Conservation (phyloP, 331 rosid genomes). For the Malus hybrid region DNA sequence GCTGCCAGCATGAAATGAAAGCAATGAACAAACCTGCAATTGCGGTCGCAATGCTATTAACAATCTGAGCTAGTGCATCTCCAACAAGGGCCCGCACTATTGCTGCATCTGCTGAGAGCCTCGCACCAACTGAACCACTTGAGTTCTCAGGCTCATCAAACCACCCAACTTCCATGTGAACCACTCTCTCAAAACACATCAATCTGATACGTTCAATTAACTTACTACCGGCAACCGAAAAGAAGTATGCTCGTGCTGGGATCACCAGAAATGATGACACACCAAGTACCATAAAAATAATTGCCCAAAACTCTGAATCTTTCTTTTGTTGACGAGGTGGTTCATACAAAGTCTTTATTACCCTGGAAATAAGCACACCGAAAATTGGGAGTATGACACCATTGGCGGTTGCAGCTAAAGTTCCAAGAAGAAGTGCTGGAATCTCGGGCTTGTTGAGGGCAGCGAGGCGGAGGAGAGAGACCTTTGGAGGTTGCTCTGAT, state of each 20-base stretch:
- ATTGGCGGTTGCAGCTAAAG: conserved; percentile 46
- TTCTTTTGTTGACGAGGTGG: conserved; percentile 47
- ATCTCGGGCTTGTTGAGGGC: conserved; percentile 91
- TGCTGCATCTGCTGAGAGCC: conserved; percentile 85
- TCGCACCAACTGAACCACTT: conserved; percentile 62
- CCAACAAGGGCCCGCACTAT: conserved; percentile 62
- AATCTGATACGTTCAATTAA: conserved; percentile 65
- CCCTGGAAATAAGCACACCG: conserved; percentile 55
- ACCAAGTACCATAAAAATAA: conserved; percentile 56
- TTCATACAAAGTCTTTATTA: conserved; percentile 59
- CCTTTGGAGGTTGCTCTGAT: conserved; percentile 32
- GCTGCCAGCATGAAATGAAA: conserved; percentile 55
- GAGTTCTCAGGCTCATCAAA: conserved; percentile 71
- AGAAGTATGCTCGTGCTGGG: conserved; percentile 56
- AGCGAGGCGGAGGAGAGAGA: conserved; percentile 65
- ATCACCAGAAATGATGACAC: conserved; percentile 32
- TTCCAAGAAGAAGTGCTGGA: conserved; percentile 60
- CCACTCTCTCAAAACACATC: conserved; percentile 71
- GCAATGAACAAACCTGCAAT: conserved; percentile 67
- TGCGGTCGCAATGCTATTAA: conserved; percentile 46
- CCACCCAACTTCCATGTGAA: conserved; percentile 77
- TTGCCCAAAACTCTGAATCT: conserved; percentile 72
- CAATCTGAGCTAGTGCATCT: conserved; percentile 49
- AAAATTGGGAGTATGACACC: conserved; percentile 68
- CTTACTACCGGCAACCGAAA: conserved; percentile 69